These are phyloP conservation scores for Pneumocystis murina DNA, from an alignment of 1,139 yeast genomes.

Conservation along the genomic window DNA sequence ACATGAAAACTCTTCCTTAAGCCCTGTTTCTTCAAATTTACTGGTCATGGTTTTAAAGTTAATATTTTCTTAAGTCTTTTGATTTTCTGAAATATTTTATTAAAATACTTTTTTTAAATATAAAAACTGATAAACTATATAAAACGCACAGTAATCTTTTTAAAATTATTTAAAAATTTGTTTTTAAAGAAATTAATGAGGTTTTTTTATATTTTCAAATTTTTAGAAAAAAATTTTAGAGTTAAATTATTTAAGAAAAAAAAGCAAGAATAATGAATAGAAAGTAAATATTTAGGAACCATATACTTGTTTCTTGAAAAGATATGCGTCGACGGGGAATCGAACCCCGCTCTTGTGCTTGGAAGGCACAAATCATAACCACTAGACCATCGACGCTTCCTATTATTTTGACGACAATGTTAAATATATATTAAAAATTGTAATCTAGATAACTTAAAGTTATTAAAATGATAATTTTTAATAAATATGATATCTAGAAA, in stretches of 20 bases:
- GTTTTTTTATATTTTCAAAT: no score
- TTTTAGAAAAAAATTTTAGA: no score
- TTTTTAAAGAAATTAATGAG: no score
- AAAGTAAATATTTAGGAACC: background rate
- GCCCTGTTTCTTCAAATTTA: background rate
- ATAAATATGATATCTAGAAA: no score
- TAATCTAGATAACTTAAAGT: background rate
- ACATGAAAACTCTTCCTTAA: constrained; percentile 3
- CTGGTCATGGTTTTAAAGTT: background rate
- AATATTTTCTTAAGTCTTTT: background rate
- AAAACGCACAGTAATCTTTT: no score
- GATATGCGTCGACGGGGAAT: background rate
- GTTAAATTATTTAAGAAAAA: background rate
- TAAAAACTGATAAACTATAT: no score
- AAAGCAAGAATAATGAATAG: background rate
- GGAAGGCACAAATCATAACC: background rate
- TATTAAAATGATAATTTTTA: background rate
- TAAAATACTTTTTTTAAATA: no score
- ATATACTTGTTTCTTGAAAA: background rate
- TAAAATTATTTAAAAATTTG: no score
- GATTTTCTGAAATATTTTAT: background rate
- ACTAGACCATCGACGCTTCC: background rate
- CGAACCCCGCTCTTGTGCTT: background rate
- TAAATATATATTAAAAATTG: background rate
- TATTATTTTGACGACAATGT: no score